Base-by-base conservation (phyloP, 129 eudicot species). In the Helichrysum umbraculigerum region DNA sequence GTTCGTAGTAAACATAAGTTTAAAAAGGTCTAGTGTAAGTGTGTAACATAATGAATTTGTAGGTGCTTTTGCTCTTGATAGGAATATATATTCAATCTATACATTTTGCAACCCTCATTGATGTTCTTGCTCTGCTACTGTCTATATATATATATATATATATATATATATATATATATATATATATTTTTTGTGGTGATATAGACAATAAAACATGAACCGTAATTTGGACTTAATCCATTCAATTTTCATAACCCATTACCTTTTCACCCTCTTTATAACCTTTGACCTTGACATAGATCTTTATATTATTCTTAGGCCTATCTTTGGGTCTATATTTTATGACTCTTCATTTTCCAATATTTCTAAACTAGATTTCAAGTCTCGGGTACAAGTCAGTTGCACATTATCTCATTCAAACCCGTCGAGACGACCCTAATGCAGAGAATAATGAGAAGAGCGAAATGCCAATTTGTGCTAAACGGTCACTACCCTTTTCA, bases 321-420 rank as follows among this genome's bases (percentile, higher is more conserved):
- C 47, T 10, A 2, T 41, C 47, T 9, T 9, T 41, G 10, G 47
- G 47, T 9, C 47, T 11, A 47, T 4, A 47, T 47, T 47, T 47
- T 47, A 14, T 12, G 54, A 47, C 54, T 14, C 14, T 17, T 47
- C n/a, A 14, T 14, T 47, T 47, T 14, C 54, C 4, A 47, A 25
- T 66, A 37, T 44, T 9, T 12, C 8, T 66, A 65, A 68, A 65
- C 79, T 77, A 94, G 98, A 82, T 91, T 82, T 66, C 86, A 56
- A 77, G 72, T 59, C 80, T 88, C 15, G 98, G 98, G 25, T 94
- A 70, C 87, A 94, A 91, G 71, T 94, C 98, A 33, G 98, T 94
- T 70, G 98, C 98, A 35, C 98, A 94, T 82, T 94, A 85, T 89
- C 96, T 94, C 82, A 80, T 94, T 73, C 90, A 87, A 79, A 91